Percentiles rank a stretch among this genome's conserved stretches.
These are phyloP conservation scores for Colletotrichum spinosum DNA, from an alignment of 2,329 filamentous ascomycete species.

Conservation along the genomic window DNA sequence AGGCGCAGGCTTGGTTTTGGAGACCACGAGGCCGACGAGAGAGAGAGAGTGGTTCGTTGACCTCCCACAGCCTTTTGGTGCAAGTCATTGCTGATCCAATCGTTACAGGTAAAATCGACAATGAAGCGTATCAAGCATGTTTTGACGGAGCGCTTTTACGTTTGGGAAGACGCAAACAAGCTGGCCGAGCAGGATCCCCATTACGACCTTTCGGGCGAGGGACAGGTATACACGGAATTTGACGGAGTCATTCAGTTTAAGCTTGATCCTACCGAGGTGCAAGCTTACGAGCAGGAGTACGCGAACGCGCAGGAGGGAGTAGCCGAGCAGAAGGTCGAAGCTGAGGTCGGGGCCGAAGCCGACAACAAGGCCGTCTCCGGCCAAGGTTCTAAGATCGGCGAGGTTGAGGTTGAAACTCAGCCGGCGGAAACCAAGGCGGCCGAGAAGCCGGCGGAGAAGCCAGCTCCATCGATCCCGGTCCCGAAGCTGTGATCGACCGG, in stretches of 20 bases:
- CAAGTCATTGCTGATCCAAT: slow-evolving; percentile 14
- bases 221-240: slow-evolving; percentile 61
- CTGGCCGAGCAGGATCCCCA: slow-evolving; percentile 76
- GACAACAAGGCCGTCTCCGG: slow-evolving; percentile 10
- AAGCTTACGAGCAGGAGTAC: slow-evolving; percentile 21
- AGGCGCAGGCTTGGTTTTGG: slow-evolving; percentile 80
- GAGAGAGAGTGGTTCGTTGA: slow-evolving; percentile 74
- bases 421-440: slow-evolving; percentile 14
- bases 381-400: too few species aligned
- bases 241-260: slow-evolving; percentile 45
- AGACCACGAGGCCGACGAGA: slow-evolving; percentile 70
- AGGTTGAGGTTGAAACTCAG: too few species aligned
- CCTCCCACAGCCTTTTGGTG: too few species aligned
- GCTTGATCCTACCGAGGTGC: slow-evolving; percentile 38
- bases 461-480: slow-evolving; percentile 8
- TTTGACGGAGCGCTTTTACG: slow-evolving; percentile 88
- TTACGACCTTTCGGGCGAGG: slow-evolving; percentile 67
- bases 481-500: slow-evolving; percentile 25
- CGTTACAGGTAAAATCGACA: slow-evolving; percentile 75
- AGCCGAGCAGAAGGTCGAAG: slow-evolving; percentile 23
- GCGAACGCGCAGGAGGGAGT: slow-evolving; percentile 1
- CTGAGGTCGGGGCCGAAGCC: not conserved
- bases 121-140: slow-evolving; percentile 86
- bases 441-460: slow-evolving; percentile 12
- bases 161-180: slow-evolving; percentile 81